These are phyloP conservation scores for Pelargonium nanum DNA, from an alignment of 345 rosid genomes.

Conservation along the genomic window DNA sequence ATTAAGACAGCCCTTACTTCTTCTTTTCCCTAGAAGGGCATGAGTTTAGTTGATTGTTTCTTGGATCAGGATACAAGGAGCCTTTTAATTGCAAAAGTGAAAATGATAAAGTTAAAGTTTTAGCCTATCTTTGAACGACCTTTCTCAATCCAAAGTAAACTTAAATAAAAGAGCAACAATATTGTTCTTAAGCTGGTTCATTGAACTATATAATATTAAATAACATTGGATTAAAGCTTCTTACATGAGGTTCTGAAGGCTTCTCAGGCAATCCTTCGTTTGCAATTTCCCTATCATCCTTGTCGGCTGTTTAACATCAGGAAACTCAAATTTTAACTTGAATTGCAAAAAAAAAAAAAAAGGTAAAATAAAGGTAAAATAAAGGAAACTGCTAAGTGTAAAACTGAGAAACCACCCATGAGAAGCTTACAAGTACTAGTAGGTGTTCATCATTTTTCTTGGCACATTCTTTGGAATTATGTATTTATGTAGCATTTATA, in stretches of 20 bases:
- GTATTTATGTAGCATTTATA: neutral
- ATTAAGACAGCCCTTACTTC: neutral
- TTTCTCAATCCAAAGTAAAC: neutral
- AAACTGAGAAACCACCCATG: constrained; percentile 3
- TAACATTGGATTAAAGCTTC: constrained; percentile 10
- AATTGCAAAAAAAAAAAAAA: neutral
- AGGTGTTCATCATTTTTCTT: neutral
- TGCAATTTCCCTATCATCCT: constrained; percentile 17
- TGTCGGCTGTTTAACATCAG: constrained; percentile 27
- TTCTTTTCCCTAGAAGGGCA: too few species aligned
- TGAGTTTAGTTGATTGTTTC: neutral
- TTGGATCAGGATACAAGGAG: neutral
- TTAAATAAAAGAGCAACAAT: neutral
- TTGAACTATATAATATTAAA: neutral
- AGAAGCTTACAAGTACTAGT: neutral
- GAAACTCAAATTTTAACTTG: neutral
- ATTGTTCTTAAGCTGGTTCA: neutral
- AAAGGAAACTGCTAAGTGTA: neutral
- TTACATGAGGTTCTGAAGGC: constrained; percentile 25
- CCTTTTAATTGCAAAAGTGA: neutral
- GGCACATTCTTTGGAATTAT: neutral
- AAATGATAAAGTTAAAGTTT: neutral
- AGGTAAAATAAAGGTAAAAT: neutral
- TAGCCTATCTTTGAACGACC: neutral
- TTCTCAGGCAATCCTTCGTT: constrained; percentile 19